Conservation (phyloP, 371 early-diverging fungal species). For the Haplosporangium sp. region DNA sequence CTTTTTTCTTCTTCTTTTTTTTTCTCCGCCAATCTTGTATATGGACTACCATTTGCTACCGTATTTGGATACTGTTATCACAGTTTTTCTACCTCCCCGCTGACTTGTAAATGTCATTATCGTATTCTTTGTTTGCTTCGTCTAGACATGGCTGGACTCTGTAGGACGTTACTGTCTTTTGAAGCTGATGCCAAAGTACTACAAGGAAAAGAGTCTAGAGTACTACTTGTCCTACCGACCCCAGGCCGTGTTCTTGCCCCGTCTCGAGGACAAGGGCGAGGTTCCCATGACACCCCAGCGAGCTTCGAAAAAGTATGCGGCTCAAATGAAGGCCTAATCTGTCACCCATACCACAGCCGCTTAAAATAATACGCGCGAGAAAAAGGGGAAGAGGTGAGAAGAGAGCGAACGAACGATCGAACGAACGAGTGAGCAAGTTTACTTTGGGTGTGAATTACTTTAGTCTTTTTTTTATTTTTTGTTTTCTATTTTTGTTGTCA, state of each 20-base stretch:
- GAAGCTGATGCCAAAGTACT: conserved; percentile 41
- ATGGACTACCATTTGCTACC: no score
- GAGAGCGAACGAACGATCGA: no score
- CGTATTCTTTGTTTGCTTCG: no score
- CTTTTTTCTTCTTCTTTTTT: not conserved
- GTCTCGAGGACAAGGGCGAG: conserved; percentile 13
- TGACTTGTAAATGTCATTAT: not conserved
- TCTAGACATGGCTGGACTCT: conserved; percentile 39
- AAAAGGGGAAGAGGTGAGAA: no score
- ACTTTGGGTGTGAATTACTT: no score
- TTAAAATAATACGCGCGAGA: no score
- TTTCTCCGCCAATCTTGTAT: not conserved
- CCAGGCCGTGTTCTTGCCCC: conserved; percentile 28
- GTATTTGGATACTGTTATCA: no score
- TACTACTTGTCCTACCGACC: conserved; percentile 24
- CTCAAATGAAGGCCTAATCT: conserved; percentile 8
- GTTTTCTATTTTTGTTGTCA: no score
- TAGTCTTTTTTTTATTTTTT: no score
- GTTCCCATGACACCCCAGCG: conserved; percentile 27
- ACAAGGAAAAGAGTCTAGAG: conserved; percentile 36
- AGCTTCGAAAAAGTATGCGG: conserved; percentile 38
- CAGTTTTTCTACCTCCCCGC: no score
- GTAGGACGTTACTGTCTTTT: conserved; percentile 28
- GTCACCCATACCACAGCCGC: not conserved
- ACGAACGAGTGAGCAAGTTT: no score